phyloP scores from a whole-genome alignment of 2,329 filamentous ascomycete genomes.

The Sclerotinia trifoliorum region DNA sequence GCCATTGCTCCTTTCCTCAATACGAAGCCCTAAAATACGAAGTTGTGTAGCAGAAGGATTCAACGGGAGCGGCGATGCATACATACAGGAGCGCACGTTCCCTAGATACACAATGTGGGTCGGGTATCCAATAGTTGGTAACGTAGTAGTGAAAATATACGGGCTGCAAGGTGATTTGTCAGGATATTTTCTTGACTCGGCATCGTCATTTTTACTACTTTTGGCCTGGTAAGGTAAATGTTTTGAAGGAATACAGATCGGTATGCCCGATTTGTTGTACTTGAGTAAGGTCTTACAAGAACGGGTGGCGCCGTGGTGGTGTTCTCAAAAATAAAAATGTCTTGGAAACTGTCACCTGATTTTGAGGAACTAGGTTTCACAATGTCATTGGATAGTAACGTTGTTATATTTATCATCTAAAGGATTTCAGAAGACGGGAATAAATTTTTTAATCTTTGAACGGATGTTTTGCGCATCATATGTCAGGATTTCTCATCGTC shows the following conservation, averaged over 20 bases:
- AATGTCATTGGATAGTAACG: neutral
- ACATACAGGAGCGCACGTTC: neutral
- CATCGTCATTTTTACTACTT: neutral
- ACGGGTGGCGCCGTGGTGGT: neutral
- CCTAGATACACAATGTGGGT: neutral
- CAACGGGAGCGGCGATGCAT: neutral
- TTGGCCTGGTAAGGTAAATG: too few relatives aligned
- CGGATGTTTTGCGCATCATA: neutral
- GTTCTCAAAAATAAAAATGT: neutral
- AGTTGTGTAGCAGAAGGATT: neutral
- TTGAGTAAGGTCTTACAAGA: neutral
- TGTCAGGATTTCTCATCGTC: neutral
- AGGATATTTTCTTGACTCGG: neutral
- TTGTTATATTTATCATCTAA: neutral
- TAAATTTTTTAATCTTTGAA: neutral
- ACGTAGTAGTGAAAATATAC: neutral
- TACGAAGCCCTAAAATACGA: constrained; percentile 10
- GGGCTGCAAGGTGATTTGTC: neutral
- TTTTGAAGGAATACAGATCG: neutral
- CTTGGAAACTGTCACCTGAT: neutral
- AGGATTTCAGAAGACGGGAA: too few relatives aligned
- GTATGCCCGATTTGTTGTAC: neutral
- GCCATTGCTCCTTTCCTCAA: neutral
- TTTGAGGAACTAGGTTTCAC: neutral
- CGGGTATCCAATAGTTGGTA: neutral